Percentiles rank a stretch among this genome's conserved stretches.
These are phyloP conservation scores for Boletellus ananas DNA, from an alignment of 768 basidiomycete species.

Conservation along the genomic window DNA sequence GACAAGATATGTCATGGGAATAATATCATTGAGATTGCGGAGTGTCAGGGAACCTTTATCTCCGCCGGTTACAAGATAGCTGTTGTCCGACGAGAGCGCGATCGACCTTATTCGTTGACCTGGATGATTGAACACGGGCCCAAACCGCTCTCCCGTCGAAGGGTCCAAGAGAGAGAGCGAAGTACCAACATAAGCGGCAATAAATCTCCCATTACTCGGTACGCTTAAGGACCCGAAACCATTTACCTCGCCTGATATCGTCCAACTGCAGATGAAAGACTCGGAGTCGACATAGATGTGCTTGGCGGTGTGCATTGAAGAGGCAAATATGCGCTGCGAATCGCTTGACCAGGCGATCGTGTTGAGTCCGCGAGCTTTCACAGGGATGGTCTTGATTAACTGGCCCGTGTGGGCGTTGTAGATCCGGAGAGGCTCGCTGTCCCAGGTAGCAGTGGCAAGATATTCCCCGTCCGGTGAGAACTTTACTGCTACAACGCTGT, in stretches of 20 bases:
- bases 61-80: background rate
- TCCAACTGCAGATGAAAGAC: background rate
- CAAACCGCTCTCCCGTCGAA: background rate
- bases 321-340: background rate
- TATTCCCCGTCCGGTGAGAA: constrained; percentile 3
- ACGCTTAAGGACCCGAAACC: background rate
- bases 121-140: background rate
- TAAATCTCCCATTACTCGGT: background rate
- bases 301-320: background rate
- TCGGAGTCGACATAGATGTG: background rate
- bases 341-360: background rate
- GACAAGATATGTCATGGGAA: background rate
- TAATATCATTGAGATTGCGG: background rate
- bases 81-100: constrained; percentile 3
- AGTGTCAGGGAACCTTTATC: background rate
- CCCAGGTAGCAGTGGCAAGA: background rate
- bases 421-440: background rate
- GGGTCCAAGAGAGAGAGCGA: constrained; percentile 6
- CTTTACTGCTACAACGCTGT: background rate
- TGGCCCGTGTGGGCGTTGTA: background rate
- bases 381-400: background rate
- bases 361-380: background rate
- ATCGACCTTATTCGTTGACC: background rate
- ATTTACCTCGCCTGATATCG: background rate
- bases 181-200: background rate